Evolutionary conservation across 2,329 filamentous ascomycete species (phyloP), one percentile per base, ranked within the genome.

Genomic region (Pseudogymnoascus sp.): DNA sequence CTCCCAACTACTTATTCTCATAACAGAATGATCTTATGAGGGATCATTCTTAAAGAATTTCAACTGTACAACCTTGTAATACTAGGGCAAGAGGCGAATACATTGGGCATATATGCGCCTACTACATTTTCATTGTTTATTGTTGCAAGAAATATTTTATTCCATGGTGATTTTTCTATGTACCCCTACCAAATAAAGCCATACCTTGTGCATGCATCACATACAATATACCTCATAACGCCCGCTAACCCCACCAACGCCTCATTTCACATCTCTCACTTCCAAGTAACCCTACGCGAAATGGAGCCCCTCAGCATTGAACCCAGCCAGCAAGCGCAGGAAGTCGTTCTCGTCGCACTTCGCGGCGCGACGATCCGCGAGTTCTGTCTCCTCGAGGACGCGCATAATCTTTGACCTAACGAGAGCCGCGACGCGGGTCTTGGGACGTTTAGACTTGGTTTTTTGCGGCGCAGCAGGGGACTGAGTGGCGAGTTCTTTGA

Each of bases 321-420:
- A 96, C 1, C 89, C 88, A 68, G 80, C 82, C 39, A 96, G 76
- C 67, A 97, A 75, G 68, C 87, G 87, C 72, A 99, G 76, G 72
- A 97, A 97, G 70, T 96, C 92, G 61, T 89, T 92, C 77, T 97
- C 91, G 71, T 97, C 92, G 71, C 92, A 95, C 79, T 94, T 87
- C 65, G 91, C 83, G 10, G 92, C 84, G 67, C 93, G 81, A 77
- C 89, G 91, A 65, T 96, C 91, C 2, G 87, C 88, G 61, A 97
- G 79, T 58, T 86, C 83, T 0, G 92, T 96, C 66, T 88, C 84
- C 72, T 93, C 88, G 19, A 97, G 80, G 19, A 97, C 91, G 72
- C 88, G 90, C 69, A 88, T 81, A 49, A 97, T 88, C 78, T 97
- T 97, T 69, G 89, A 84, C 67, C 88, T 83, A n/a, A 99, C 88